A percentile compares a stretch with the other conserved stretches of the same genome.
These are phyloP conservation scores for Leucosporidium yakuticum DNA, from an alignment of 768 basidiomycete genomes.

Conservation along the genomic window DNA sequence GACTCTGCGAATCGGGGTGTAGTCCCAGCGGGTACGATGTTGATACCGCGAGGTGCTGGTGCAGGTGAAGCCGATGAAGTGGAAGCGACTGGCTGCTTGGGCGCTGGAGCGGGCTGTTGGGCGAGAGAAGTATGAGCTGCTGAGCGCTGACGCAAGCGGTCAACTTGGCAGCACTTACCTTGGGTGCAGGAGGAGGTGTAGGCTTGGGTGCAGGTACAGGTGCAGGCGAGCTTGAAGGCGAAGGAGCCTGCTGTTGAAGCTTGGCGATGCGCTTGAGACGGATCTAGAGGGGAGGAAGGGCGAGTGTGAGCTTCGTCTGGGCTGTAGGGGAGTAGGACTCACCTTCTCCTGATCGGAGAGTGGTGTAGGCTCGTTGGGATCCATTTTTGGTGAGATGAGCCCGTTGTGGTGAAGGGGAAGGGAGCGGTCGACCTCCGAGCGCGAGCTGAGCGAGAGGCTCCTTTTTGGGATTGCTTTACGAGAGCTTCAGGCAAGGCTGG, in stretches of 20 bases:
- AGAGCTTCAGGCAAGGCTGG: too few relatives aligned
- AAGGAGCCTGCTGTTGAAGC: conserved; percentile 51
- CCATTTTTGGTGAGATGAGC: background rate
- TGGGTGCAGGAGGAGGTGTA: too few relatives aligned
- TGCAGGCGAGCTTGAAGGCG: conserved; percentile 36
- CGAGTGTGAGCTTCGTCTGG: background rate
- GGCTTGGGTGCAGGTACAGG: conserved; percentile 17
- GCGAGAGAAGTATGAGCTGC: too few relatives aligned
- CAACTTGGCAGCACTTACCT: too few relatives aligned
- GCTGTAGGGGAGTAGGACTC: background rate
- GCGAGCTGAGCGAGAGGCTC: too few relatives aligned
- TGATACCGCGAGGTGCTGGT: conserved; percentile 53
- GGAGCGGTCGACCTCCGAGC: too few relatives aligned
- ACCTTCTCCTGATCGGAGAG: conserved; percentile 7
- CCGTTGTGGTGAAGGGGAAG: too few relatives aligned
- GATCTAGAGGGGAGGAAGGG: conserved; percentile 53
- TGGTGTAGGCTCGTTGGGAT: conserved; percentile 3
- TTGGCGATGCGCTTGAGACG: conserved; percentile 86
- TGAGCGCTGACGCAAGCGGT: too few relatives aligned
- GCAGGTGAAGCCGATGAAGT: conserved; percentile 40
- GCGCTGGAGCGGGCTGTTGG: conserved; percentile 7
- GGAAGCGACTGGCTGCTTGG: conserved; percentile 17
- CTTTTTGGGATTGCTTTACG: too few relatives aligned
- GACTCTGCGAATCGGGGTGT: conserved; percentile 49
- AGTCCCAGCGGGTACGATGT: conserved; percentile 36